phyloP scores from a whole-genome alignment of 345 rosid genomes.

The Camelina neglecta region DNA sequence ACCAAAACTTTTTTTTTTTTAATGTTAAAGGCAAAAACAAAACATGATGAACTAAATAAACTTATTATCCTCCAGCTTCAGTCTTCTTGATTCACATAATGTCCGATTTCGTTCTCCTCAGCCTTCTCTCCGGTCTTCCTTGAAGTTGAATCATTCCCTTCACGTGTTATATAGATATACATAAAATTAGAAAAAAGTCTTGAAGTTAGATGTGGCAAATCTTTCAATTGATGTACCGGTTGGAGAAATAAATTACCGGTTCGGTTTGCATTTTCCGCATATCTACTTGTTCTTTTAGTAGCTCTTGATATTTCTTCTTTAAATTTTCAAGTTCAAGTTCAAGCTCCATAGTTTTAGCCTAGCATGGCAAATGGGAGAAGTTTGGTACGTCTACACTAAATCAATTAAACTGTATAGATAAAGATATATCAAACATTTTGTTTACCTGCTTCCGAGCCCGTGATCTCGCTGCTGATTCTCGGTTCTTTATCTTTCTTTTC shows the following conservation, averaged over 20 bases:
- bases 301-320: slow-evolving; percentile 70
- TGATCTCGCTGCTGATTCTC: slow-evolving; percentile 93
- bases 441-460: slow-evolving; percentile 91
- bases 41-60: slow-evolving; percentile 5
- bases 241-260: neutral
- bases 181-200: neutral
- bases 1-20: neutral
- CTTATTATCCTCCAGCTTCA: slow-evolving; percentile 2
- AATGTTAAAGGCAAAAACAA: neutral
- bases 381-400: neutral
- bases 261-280: neutral
- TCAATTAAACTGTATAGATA: neutral
- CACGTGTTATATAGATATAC: slow-evolving; percentile 44
- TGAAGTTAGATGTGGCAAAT: neutral
- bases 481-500: slow-evolving; percentile 90
- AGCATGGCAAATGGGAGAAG: slow-evolving; percentile 8
- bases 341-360: slow-evolving; percentile 85
- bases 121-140: slow-evolving; percentile 51
- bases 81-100: slow-evolving; percentile 59
- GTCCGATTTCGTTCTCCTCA: slow-evolving; percentile 83
- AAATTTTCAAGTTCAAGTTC: slow-evolving; percentile 77
- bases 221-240: neutral
- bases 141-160: slow-evolving; percentile 55
- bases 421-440: neutral
- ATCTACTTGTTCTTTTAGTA: slow-evolving; percentile 43